These are phyloP conservation scores for Phytophthora boehmeriae DNA, from an alignment of 352 stramenopile genomes.

Conservation along the genomic window DNA sequence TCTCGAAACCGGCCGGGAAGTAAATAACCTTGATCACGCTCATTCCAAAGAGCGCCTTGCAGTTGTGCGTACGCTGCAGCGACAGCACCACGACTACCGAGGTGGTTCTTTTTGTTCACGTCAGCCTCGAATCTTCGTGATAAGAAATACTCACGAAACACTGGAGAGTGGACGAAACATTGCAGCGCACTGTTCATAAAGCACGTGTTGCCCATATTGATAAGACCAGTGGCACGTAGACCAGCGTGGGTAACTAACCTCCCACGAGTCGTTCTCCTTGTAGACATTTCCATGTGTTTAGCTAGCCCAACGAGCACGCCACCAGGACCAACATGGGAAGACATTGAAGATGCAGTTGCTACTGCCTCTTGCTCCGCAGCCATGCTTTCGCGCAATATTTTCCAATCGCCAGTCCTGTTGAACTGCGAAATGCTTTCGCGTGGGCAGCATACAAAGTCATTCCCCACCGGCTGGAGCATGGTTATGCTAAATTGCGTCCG, in stretches of 20 bases:
- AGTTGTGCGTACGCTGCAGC: slow-evolving; percentile 90
- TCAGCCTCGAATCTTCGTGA: slow-evolving; percentile 90
- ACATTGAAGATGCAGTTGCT: slow-evolving; percentile 14
- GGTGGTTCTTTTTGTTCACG: slow-evolving; percentile 94
- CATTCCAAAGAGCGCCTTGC: slow-evolving; percentile 60
- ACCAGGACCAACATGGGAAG: slow-evolving; percentile 13
- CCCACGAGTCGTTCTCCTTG: slow-evolving; percentile 31
- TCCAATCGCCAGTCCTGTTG: slow-evolving; percentile 38
- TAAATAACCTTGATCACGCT: slow-evolving; percentile 55
- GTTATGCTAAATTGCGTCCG: slow-evolving; percentile 41
- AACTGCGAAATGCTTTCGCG: slow-evolving; percentile 38
- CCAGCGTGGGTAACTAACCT: slow-evolving; percentile 41
- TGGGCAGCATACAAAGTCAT: slow-evolving; percentile 62
- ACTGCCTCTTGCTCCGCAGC: slow-evolving; percentile 32
- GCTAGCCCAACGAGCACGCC: slow-evolving; percentile 37
- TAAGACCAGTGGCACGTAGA: slow-evolving; percentile 63
- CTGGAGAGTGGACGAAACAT: slow-evolving; percentile 94
- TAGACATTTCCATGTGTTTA: slow-evolving; percentile 38
- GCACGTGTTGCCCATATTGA: slow-evolving; percentile 90
- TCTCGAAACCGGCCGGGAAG: slow-evolving; percentile 64
- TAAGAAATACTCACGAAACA: slow-evolving; percentile 96
- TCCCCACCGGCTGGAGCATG: slow-evolving; percentile 61
- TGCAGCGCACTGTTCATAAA: slow-evolving; percentile 90
- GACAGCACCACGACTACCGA: slow-evolving; percentile 92
- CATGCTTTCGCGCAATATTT: slow-evolving; percentile 33